Evolutionary conservation across 2,329 filamentous ascomycete species (phyloP), one percentile per base, ranked within the genome.

Genomic region (Aphanoascus verrucosus): DNA sequence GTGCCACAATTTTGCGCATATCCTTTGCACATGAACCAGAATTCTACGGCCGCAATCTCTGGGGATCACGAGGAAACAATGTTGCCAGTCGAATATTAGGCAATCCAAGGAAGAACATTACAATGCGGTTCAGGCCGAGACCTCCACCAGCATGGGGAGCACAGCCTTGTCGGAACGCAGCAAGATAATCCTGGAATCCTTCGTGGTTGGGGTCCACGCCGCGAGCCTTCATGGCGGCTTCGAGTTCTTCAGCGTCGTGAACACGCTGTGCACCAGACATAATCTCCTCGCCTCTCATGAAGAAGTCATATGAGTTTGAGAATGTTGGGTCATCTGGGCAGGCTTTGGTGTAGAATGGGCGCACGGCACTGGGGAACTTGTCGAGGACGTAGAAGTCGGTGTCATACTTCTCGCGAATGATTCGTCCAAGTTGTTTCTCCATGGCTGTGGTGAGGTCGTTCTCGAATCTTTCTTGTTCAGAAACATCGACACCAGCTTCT

Each of bases 371-470:
- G 43, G 93, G 93, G 77, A 95, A 98, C 72, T 97, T 93, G 76
- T 97, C 91, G 58, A 98, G 80, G 19, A 94, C 84, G 74, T 95
- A 97, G 74, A 97, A 97, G 74, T 98, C 93, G 56, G 89, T 93
- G 67, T 85, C 81, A 78, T 85, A 95, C 73, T 95, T 96, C 63
- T 87, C 79, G 54, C 87, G 84, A 60, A 97, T 82, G 46, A 97
- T 77, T 23, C 82, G 83, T 55, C 93, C 93, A 7, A 97, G 83
- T n/a, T 85, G 86, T 74, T 69, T 76, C 63, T 76, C 74, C 69
- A 75, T 74, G 6, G 72, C 68, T 7, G 74, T 76, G 53, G 65
- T 66, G 57, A 75, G 65, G 57, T 74, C 72, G 49, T 73, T 74
- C 57, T 73, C 70, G 55, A 73, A 74, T 50, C 66, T 65, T 58